Conservation (phyloP, 805 yeast species). For the Myxozyma neotropica region DNA sequence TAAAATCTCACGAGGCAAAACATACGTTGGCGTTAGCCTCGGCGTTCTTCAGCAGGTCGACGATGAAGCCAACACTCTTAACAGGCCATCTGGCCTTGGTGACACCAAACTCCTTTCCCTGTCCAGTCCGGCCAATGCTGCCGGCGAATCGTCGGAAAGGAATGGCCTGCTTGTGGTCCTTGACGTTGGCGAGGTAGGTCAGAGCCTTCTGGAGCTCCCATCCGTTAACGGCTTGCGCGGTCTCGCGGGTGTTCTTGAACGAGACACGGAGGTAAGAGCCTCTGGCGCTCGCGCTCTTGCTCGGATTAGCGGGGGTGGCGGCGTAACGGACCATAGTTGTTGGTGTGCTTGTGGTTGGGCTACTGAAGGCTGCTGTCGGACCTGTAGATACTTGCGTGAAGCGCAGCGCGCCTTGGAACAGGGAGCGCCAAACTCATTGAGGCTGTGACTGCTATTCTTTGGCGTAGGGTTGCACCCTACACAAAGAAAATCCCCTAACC, state of each 20-base stretch:
- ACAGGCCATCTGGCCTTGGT: constrained; percentile 99
- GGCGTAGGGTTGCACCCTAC: no score
- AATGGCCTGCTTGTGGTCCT: constrained; percentile 98
- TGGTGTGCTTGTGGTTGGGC: background rate
- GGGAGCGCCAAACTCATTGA: no score
- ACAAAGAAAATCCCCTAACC: no score
- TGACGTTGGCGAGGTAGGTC: constrained; percentile 91
- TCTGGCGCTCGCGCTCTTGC: constrained; percentile 98
- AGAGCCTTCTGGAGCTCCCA: constrained; percentile 97
- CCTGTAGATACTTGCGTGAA: no score
- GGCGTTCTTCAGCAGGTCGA: constrained; percentile 95
- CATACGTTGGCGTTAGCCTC: constrained; percentile 90
- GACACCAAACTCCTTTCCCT: constrained; percentile 99
- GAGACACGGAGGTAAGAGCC: constrained; percentile 99
- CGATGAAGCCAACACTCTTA: constrained; percentile 93
- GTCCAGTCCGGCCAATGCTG: constrained; percentile 98
- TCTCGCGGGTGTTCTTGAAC: constrained; percentile 99
- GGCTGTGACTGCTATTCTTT: no score
- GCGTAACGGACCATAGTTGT: constrained; percentile 96
- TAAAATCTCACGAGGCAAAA: background rate
- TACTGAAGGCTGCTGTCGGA: background rate
- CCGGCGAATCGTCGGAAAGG: constrained; percentile 98
- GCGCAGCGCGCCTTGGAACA: no score
- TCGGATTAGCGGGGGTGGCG: constrained; percentile 98
- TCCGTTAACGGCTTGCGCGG: constrained; percentile 97